Base-by-base conservation (phyloP, 768 basidiomycete genomes). In the Boletus patriciae region DNA sequence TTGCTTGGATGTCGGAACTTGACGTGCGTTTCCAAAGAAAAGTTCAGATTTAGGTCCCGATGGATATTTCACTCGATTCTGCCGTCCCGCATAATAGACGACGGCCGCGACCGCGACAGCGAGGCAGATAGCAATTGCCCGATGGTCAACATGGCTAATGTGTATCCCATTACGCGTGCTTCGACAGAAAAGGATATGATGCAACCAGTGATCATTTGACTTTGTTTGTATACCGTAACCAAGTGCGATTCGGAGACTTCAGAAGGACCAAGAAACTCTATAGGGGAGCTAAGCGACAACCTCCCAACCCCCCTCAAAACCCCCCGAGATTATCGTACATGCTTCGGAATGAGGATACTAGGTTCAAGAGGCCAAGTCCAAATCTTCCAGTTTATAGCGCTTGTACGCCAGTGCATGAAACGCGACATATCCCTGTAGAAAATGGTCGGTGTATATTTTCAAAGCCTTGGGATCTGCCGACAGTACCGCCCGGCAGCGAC, bases 401-500 rank as follows among this genome's bases (percentile, higher is more conserved):
- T 54, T 54, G 46, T 54, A 21, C 2, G 53, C 53, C 31, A 54
- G 40, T 7, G 53, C 53, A 42, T 54, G 46, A 47, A 54, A 54
- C 16, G 29, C 46, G 31, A 54, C 25, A 12, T 54, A 54, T 46
- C 53, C 53, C 18, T 47, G 53, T 29, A 54, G 38, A 41, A 54
- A 54, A 33, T 54, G 46, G 15, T 54, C 21, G 18, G 41, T 47
- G 29, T 8, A 54, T 31, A 54, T 47, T 34, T 23, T 40, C 27
- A 46, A 41, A 18, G 53, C 46, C 38, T 21, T 41, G 12, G 46
- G 46, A 33, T 54, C 53, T 8, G 53, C 46, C 2, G 53, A 29
- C n/a, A 54, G 23, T 9, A 54, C 21, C 13, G 29, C 31, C 31
- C 31, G 46, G 21, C 53, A 54, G 31, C 46, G 46, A 33, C 53